Evolutionary conservation across 148 eudicot species (phyloP).

Genomic region (Rhododendron simsii): DNA sequence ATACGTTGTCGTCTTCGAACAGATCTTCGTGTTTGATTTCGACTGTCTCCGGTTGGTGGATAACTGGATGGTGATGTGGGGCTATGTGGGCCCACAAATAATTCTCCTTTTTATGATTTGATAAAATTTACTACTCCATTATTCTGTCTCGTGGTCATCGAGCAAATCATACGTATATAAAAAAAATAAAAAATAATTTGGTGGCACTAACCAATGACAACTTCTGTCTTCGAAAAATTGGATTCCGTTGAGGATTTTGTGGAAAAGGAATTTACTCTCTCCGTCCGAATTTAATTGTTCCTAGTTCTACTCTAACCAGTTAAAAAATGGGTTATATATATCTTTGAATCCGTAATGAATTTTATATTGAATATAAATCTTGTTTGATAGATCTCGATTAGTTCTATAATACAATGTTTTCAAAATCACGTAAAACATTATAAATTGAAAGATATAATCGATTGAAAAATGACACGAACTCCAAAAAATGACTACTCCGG

Average conservation of each 20-base stretch:
- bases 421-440: too few species aligned
- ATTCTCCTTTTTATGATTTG: neutral
- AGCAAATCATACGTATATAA: neutral
- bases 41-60: neutral
- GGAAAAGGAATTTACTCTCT: neutral
- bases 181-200: neutral
- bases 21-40: neutral
- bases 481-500: too few species aligned
- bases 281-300: too few species aligned
- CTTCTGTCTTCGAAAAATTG: neutral
- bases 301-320: too few species aligned
- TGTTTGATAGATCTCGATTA: too few species aligned
- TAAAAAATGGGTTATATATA: too few species aligned
- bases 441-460: too few species aligned
- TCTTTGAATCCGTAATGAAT: too few species aligned
- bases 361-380: too few species aligned
- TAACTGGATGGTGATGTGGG: neutral
- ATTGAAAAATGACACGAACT: too few species aligned
- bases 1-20: neutral
- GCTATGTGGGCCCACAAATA: neutral
- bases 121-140: neutral
- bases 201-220: neutral
- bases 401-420: too few species aligned
- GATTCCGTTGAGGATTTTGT: neutral
- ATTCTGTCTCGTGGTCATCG: neutral